Base-by-base conservation (phyloP, 257 asterid genomes). In the Eucommia ulmoides region DNA sequence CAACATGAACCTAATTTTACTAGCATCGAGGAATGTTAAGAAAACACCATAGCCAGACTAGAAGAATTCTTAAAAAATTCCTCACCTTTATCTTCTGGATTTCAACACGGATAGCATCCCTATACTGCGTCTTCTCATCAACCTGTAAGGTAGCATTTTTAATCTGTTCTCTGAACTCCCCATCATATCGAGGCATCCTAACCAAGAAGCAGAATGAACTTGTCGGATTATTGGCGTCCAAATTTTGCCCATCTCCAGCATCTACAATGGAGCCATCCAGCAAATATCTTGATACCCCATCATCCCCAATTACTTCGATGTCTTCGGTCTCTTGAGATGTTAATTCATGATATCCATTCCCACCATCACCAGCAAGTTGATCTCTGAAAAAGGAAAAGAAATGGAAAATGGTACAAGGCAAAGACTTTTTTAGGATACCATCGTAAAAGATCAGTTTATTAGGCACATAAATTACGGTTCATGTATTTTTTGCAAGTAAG, bases 21-120 rank as follows among this genome's bases (percentile, higher is more conserved):
- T 16, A 42, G 19, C 4, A 42, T n/a, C n/a, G n/a, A 38, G 0
- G n/a, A 42, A 6, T 15, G 20, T 6, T 42, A 16, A 42, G 19
- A 42, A 16, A 2, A 6, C 0, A 15, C 3, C 3, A 42, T 16
- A 17, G 6, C n/a, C 6, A 29, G 12, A 29, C 6, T 5, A 6
- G 38, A 29, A 29, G 38, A 5, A 29, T 5, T 29, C 6, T 29
- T 29, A 6, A 29, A 29, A 29, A 6, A 29, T 42, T 18, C 22
- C 80, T 60, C 67, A 89, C 96, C 65, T 82, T 74, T 59, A 25
- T 74, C 56, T 85, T 84, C 60, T 77, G 87, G 60, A 83, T 77
- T 66, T 82, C 80, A 58, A 26, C 55, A 60, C 80, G 83, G 57
- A 80, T 64, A 45, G 77, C 74, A 60, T 83, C 93, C 76, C 93